A percentile compares a stretch with the other conserved stretches of the same genome.
Evolutionary conservation across 192 early-diverging fungal genomes (phyloP).

Genomic region (Funneliformis geosporum): DNA sequence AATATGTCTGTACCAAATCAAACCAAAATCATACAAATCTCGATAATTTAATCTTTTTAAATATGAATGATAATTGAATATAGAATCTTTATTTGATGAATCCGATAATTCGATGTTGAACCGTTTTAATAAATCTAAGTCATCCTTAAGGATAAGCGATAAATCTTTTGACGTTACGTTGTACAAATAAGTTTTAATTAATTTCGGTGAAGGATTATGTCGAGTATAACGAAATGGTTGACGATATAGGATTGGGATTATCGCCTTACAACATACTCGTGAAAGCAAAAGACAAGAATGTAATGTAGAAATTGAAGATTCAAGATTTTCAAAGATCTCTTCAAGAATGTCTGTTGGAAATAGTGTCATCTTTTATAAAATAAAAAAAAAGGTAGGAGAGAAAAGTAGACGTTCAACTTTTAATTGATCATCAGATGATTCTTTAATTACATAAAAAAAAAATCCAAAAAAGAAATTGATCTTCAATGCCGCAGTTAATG

Average conservation of each 20-base stretch:
- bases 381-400: too few relatives aligned
- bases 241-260: slow-evolving; percentile 4
- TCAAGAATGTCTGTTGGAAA: slow-evolving; percentile 9
- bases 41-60: slow-evolving; percentile 17
- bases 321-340: slow-evolving; percentile 15
- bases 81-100: neutral
- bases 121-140: neutral
- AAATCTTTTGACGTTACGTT: neutral
- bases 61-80: slow-evolving; percentile 19
- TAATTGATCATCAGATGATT: too few relatives aligned
- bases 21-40: slow-evolving; percentile 9
- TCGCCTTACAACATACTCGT: neutral
- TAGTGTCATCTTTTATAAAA: neutral
- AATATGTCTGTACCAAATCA: neutral
- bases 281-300: slow-evolving; percentile 4
- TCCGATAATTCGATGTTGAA: neutral
- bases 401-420: too few relatives aligned
- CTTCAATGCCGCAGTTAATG: too few relatives aligned
- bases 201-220: neutral
- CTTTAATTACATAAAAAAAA: too few relatives aligned
- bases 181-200: slow-evolving; percentile 3
- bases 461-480: too few relatives aligned
- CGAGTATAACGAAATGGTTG: slow-evolving; percentile 15
- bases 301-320: slow-evolving; percentile 4
- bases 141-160: neutral